phyloP scores from a whole-genome alignment of 495 filamentous ascomycete species.

The Lineolata rhizophorae region DNA sequence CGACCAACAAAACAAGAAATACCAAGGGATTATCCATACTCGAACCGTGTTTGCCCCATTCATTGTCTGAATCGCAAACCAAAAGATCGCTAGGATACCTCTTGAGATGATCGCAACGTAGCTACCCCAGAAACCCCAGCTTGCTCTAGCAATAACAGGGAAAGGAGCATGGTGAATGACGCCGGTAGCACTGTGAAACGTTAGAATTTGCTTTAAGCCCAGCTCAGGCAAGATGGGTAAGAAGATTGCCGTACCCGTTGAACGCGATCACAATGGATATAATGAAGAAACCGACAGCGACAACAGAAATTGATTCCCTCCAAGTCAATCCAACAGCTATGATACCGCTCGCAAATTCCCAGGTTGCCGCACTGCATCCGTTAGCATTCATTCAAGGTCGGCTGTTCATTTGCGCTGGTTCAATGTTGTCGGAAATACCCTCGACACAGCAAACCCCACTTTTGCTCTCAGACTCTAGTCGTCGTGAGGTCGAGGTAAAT shows the following conservation, averaged over 20 bases:
- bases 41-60: conserved; percentile 43
- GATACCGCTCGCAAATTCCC: conserved; percentile 18
- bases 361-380: conserved; percentile 9
- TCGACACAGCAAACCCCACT: too few relatives aligned
- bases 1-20: too few relatives aligned
- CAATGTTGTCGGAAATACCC: neutral
- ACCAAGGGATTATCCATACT: too few relatives aligned
- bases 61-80: conserved; percentile 47
- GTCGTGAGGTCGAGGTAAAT: too few relatives aligned
- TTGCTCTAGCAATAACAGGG: conserved; percentile 40
- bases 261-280: conserved; percentile 39
- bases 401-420: too few relatives aligned
- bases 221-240: neutral
- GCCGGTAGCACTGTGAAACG: conserved; percentile 11
- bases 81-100: conserved; percentile 47
- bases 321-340: conserved; percentile 40
- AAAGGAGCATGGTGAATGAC: conserved; percentile 43
- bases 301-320: conserved; percentile 35
- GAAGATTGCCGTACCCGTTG: conserved; percentile 22
- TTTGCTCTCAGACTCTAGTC: too few relatives aligned
- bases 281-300: conserved; percentile 38
- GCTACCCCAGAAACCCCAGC: conserved; percentile 47
- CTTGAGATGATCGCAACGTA: conserved; percentile 47
- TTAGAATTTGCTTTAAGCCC: conserved; percentile 4
- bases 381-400: neutral